Conservation (phyloP, 1,284 basidiomycete species). For the Ganoderma boninense region DNA sequence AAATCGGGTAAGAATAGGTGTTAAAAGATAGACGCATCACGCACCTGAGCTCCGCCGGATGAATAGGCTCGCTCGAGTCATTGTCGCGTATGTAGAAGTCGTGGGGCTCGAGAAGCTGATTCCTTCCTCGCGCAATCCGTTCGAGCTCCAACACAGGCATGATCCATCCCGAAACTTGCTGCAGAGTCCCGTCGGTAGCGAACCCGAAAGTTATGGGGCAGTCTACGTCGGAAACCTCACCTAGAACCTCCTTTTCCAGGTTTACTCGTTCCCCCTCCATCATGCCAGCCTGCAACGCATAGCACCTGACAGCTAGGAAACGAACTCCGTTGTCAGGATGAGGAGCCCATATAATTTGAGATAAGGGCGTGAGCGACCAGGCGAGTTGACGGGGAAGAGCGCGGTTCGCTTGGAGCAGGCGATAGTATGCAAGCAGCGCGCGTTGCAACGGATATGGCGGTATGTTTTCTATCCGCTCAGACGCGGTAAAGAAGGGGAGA, state of each 20-base stretch:
- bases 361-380: conserved; percentile 74
- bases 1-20: conserved; percentile 1
- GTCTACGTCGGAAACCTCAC: conserved; percentile 61
- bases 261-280: conserved; percentile 76
- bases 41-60: conserved; percentile 61
- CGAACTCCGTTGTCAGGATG: conserved; percentile 71
- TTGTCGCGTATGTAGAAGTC: conserved; percentile 57
- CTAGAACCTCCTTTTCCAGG: conserved; percentile 69
- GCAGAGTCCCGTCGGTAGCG: conserved; percentile 51
- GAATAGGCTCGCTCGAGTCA: conserved; percentile 47
- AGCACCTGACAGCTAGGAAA: conserved; percentile 80
- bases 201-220: conserved; percentile 63
- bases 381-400: conserved; percentile 65
- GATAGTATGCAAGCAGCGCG: conserved; percentile 81
- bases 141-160: conserved; percentile 74
- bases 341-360: conserved; percentile 61
- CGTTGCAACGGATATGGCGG: conserved; percentile 63
- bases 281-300: conserved; percentile 80
- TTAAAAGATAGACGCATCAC: conserved; percentile 34
- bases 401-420: conserved; percentile 79
- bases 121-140: conserved; percentile 64
- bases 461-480: conserved; percentile 40
- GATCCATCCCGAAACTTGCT: conserved; percentile 79
- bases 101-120: conserved; percentile 52
- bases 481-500: conserved; percentile 51